phyloP scores from a whole-genome alignment of 805 yeast genomes.

The Yarrowia phangngaensis region DNA sequence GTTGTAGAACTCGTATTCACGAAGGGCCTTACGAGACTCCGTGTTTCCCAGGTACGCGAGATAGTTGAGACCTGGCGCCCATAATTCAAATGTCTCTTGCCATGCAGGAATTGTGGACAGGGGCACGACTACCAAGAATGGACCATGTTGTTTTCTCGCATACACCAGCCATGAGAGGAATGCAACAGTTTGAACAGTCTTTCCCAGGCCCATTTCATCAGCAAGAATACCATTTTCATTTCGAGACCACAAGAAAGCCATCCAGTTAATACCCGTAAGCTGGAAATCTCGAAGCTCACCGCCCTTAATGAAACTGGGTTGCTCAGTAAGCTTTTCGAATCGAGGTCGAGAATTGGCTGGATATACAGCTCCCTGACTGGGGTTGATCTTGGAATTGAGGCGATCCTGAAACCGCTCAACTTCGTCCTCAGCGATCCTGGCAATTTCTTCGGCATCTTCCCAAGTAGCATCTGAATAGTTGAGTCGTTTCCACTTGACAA shows the following conservation, averaged over 20 bases:
- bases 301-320: slow-evolving; percentile 84
- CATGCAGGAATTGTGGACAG: slow-evolving; percentile 95
- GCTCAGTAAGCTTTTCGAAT: slow-evolving; percentile 79
- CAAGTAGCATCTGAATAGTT: slow-evolving; percentile 95
- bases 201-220: slow-evolving; percentile 98
- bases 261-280: slow-evolving; percentile 97
- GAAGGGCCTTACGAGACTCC: slow-evolving; percentile 71
- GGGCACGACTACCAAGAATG: slow-evolving; percentile 95
- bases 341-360: slow-evolving; percentile 68
- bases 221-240: slow-evolving; percentile 96
- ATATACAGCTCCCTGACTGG: slow-evolving; percentile 73
- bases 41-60: slow-evolving; percentile 91
- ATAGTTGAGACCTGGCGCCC: slow-evolving; percentile 96
- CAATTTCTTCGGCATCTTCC: slow-evolving; percentile 90
- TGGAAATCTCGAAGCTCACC: slow-evolving; percentile 96
- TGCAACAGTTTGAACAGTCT: slow-evolving; percentile 94
- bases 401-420: slow-evolving; percentile 81
- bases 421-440: slow-evolving; percentile 73
- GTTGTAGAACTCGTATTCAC: slow-evolving; percentile 80
- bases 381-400: slow-evolving; percentile 76
- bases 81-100: slow-evolving; percentile 97
- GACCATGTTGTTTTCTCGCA: slow-evolving; percentile 96
- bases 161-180: slow-evolving; percentile 92
- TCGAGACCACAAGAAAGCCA: slow-evolving; percentile 98
- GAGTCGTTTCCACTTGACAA: slow-evolving; percentile 89